These are phyloP conservation scores for Globisporangium nunn DNA, from an alignment of 352 stramenopile genomes.

Conservation along the genomic window DNA sequence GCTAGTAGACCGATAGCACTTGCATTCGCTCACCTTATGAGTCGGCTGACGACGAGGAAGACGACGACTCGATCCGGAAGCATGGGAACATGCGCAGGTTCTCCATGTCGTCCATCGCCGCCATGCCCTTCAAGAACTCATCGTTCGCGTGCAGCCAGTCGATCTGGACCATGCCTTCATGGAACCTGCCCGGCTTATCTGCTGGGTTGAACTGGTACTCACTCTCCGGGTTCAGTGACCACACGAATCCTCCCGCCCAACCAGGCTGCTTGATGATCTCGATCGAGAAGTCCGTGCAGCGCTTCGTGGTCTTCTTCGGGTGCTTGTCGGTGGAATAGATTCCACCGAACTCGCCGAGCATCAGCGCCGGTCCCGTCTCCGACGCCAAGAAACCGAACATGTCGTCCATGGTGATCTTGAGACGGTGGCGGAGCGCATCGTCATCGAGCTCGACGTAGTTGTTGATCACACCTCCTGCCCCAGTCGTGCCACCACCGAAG, in stretches of 20 bases:
- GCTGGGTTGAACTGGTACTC: slow-evolving; percentile 36
- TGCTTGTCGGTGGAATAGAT: slow-evolving; percentile 24
- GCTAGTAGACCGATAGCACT: neutral
- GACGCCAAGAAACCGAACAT: slow-evolving; percentile 34
- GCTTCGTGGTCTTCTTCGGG: slow-evolving; percentile 22
- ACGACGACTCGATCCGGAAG: slow-evolving; percentile 14
- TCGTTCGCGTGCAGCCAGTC: slow-evolving; percentile 24
- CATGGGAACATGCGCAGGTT: slow-evolving; percentile 28
- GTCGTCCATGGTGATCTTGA: slow-evolving; percentile 24
- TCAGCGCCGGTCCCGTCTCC: slow-evolving; percentile 16
- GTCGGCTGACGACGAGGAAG: neutral
- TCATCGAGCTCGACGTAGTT: slow-evolving; percentile 27
- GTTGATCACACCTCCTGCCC: slow-evolving; percentile 6
- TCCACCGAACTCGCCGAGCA: slow-evolving; percentile 30
- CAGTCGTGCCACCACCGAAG: slow-evolving; percentile 15
- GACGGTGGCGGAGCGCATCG: slow-evolving; percentile 13
- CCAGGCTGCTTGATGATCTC: slow-evolving; percentile 22
- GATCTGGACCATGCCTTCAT: slow-evolving; percentile 16
- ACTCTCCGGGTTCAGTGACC: slow-evolving; percentile 31
- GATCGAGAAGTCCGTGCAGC: slow-evolving; percentile 25
- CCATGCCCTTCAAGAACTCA: slow-evolving; percentile 19
- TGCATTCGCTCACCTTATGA: neutral
- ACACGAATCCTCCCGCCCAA: slow-evolving; percentile 28
- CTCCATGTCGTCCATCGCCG: slow-evolving; percentile 23
- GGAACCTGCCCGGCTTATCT: slow-evolving; percentile 15